Base-by-base conservation (phyloP, 257 asterid genomes). In the Anisodus tanguticus region DNA sequence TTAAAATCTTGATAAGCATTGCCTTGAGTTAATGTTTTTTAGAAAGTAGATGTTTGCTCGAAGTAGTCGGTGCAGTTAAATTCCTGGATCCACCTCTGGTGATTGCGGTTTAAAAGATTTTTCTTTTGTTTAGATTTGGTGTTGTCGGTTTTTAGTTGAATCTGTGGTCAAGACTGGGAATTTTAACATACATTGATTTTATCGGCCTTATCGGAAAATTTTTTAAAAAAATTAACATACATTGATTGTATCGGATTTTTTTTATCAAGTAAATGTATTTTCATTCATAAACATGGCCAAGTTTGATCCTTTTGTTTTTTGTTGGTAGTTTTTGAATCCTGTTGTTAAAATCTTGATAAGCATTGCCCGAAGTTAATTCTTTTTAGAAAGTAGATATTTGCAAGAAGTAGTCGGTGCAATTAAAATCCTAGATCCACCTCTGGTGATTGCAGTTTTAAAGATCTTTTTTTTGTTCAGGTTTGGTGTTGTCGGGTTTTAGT, bases 101-200 rank as follows among this genome's bases (percentile, higher is more conserved):
- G 31, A 59, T 6, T 3, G 11, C 7, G 17, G 31, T 59, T 59
- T 6, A 59, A 59, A 7, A 17, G 31, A 59, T 59, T 3, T 6
- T 59, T 16, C 37, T 74, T 66, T 83, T 74, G 87, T 83, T 89
- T 26, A n/a, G 7, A 26, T 59, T 17, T 59, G 64, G 1, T 16
- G 45, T 17, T 59, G 6, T 59, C 16, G 0, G 6, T 2, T 17
- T 59, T 17, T 59, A 0, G 31, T 2, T 17, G 17, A 59, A 17
- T 59, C 26, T 59, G 31, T 59, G 4, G 31, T 2, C 66, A 59
- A 59, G 4, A 59, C 72, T 63, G 45, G 58, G 17, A 37, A 43
- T 80, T 60, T 90, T 84, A 39, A 74, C 88, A 70, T 86, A 89
- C 84, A 84, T 85, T 86, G 80, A 41, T 66, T 85, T n/a, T 69